Evolutionary conservation across 2,329 filamentous ascomycete genomes (phyloP).

Genomic region (Fusarium sp.): DNA sequence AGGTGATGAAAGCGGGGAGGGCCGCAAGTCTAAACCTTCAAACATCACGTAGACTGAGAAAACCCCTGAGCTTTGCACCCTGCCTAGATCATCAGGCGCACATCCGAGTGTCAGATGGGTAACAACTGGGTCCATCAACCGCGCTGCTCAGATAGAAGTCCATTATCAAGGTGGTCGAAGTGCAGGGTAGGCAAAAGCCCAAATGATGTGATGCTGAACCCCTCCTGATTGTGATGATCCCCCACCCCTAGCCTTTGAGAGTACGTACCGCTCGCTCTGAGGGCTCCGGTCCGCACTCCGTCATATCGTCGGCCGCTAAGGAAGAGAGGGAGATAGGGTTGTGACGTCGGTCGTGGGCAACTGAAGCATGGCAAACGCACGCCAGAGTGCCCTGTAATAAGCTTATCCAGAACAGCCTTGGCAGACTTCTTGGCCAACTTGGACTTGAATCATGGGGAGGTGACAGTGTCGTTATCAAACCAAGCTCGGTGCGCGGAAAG

Average conservation of each 20-base stretch:
- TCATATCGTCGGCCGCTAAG: not conserved
- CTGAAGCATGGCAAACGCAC: not conserved
- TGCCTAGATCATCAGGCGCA: not conserved
- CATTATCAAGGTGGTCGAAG: not conserved
- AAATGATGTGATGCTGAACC: slow-evolving; percentile 9
- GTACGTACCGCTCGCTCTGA: not conserved
- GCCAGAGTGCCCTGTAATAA: slow-evolving; percentile 29
- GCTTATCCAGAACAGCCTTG: slow-evolving; percentile 28
- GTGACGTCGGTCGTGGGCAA: slow-evolving; percentile 32
- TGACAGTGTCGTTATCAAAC: not conserved
- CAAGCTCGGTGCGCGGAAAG: not conserved
- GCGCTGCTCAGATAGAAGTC: not conserved
- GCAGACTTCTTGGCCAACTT: slow-evolving; percentile 7
- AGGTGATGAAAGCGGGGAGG: not conserved
- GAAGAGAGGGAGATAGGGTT: not conserved
- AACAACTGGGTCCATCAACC: not conserved
- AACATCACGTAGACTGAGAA: not conserved
- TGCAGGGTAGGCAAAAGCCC: slow-evolving; percentile 18
- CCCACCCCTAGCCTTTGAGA: slow-evolving; percentile 28
- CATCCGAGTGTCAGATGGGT: not conserved
- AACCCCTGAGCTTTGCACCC: not conserved
- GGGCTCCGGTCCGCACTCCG: not conserved
- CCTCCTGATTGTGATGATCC: slow-evolving; percentile 35
- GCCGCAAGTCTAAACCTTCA: not conserved
- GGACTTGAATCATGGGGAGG: not conserved